These are phyloP conservation scores for Lecanicillium sp. DNA, from an alignment of 2,329 filamentous ascomycete species.

Conservation along the genomic window DNA sequence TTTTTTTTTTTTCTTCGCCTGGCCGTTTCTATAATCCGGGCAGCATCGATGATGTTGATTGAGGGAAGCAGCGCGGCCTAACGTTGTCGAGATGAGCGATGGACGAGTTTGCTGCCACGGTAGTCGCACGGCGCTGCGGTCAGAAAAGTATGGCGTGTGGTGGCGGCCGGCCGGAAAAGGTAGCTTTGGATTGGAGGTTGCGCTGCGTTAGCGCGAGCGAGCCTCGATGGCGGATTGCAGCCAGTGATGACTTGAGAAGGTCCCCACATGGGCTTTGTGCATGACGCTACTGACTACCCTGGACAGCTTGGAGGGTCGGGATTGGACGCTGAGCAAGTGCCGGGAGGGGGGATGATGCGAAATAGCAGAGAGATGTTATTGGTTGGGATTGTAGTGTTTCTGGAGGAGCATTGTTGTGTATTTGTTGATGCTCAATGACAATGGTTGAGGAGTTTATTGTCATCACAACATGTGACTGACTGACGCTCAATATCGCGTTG, in stretches of 20 bases:
- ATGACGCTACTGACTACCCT: constrained; percentile 10
- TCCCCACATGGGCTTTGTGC: constrained; percentile 8
- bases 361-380: no score
- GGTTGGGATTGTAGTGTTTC: no score
- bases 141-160: background rate
- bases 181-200: background rate
- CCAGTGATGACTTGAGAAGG: constrained; percentile 14
- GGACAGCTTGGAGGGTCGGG: no score
- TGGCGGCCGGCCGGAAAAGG: constrained; percentile 13
- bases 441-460: no score
- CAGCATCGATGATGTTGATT: background rate
- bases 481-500: no score
- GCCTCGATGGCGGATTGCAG: constrained; percentile 3
- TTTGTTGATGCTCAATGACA: no score
- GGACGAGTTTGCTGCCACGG: background rate
- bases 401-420: no score
- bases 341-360: no score
- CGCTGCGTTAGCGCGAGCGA: constrained; percentile 6
- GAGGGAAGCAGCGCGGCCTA: background rate
- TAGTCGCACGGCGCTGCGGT: background rate
- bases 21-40: background rate
- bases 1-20: no score
- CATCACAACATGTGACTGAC: no score
- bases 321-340: no score
- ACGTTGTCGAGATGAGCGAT: background rate